Evolutionary conservation across 345 rosid species (phyloP), one percentile per base, ranked within the genome.

Genomic region (Rhizophora apiculata): DNA sequence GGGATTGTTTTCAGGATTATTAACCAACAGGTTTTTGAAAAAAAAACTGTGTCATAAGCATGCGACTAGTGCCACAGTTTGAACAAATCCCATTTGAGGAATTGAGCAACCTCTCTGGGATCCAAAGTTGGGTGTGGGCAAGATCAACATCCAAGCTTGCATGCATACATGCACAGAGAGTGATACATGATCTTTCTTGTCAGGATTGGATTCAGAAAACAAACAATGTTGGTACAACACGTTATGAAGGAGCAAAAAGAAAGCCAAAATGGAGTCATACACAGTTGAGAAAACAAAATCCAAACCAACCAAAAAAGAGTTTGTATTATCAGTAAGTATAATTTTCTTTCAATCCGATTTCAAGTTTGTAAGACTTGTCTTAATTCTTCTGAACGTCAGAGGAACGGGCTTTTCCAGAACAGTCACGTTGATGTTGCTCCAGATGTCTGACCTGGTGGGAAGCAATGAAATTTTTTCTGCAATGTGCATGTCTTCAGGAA

Each of bases 401-500:
- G 91, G 83, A 29, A 92, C 89, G 1, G 92, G 85, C 70, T 86
- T 86, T 73, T 86, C 81, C 70, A 95, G 70, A 49, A 90, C 91
- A 8, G 96, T 79, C 13, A 95, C 96, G 15, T 86, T 87, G 31
- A 90, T 72, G 65, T 76, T 76, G 85, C 82, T 88, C 99, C 99
- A 95, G 43, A 90, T 85, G 77, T 95, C 98, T 2, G 81, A 59
- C 74, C 67, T 85, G 39, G 96, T 89, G 7, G 96, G 96, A 34
- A 95, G 92, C 48, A 68, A 61, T 0, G 87, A 85, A 9, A 92
- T 88, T 71, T 67, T 89, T 76, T 92, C 99, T 0, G 75, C 96
- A 4, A 95, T 73, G 32, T 71, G 80, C 94, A 95, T 87, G 84
- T 92, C 91, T 83, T 90, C 94, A 0, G 85, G 86, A 68, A 92